Evolutionary conservation across 768 basidiomycete genomes (phyloP).

Genomic region (Punctularia strigosozonata): DNA sequence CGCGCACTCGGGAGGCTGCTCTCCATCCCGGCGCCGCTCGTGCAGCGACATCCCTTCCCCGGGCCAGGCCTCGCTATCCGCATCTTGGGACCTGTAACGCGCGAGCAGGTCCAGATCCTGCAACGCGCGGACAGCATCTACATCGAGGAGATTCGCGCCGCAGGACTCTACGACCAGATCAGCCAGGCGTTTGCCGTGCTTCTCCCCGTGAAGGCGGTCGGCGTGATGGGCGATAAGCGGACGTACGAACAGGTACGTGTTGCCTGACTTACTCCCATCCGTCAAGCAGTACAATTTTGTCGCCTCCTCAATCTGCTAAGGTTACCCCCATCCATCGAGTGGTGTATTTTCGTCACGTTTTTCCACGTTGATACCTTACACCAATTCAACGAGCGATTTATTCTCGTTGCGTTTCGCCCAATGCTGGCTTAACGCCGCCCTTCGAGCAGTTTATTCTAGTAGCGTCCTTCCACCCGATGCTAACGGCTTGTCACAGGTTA

Average conservation of each 20-base stretch:
- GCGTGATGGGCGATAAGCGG: constrained; percentile 93
- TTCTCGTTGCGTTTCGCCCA: too few species aligned
- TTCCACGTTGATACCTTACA: too few species aligned
- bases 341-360: too few species aligned
- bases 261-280: too few species aligned
- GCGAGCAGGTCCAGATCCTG: constrained; percentile 82
- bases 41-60: constrained; percentile 97
- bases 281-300: constrained; percentile 1
- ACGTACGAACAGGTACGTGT: constrained; percentile 82
- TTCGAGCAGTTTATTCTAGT: too few species aligned
- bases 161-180: constrained; percentile 86
- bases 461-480: too few species aligned
- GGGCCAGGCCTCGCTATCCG: constrained; percentile 97
- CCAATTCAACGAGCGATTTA: too few species aligned
- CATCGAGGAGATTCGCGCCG: constrained; percentile 94
- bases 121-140: constrained; percentile 93
- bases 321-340: too few species aligned
- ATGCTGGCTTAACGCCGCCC: too few species aligned
- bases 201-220: constrained; percentile 92
- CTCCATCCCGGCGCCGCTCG: constrained; percentile 83
- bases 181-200: constrained; percentile 95
- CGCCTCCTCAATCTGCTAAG: background rate
- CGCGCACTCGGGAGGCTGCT: constrained; percentile 85
- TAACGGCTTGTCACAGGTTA: constrained; percentile 41
- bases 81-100: constrained; percentile 90